Evolutionary conservation across 2,329 filamentous ascomycete species (phyloP), one percentile per base, ranked within the genome.

Genomic region (Fusarium sp.): DNA sequence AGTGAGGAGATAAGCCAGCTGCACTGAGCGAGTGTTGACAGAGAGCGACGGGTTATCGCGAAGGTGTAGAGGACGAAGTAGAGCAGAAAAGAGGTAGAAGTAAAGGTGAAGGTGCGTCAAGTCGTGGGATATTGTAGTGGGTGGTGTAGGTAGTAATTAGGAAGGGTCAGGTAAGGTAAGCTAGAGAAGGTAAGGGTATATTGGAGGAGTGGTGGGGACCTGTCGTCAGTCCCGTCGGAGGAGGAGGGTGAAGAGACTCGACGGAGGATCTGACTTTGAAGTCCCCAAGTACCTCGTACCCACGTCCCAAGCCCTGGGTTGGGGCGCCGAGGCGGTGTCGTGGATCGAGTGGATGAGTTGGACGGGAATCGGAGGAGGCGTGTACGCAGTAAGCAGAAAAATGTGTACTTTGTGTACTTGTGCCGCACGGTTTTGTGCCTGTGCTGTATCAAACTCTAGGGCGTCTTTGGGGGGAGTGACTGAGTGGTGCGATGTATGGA

Each of bases 281-380:
- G 51, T 58, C 51, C 37, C 49, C 38, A 69, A 57, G 69, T 71
- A 71, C 68, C 68, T 71, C 65, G 68, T 70, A 69, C 68, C 60
- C 64, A 69, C 54, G 68, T 72, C 61, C 67, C 67, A 72, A 72
- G 58, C 57, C 61, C 52, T 67, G 71, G 67, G 60, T 62, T 69
- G 67, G 71, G 71, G 69, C 69, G 67, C 69, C 62, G 71, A 72
- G 71, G 71, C 71, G 71, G 71, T 73, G 70, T 74, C 71, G 69
- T 72, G 71, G 71, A 74, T 74, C 71, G 62, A 74, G 69, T 64
- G 72, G 62, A 67, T 57, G 60, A 59, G 54, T 65, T 65, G 66
- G 42, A 64, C 61, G 67, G 59, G 71, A 49, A 46, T 57, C 58
- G 65, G 65, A 67, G 69, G 67, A 66, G 63, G 72, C 37, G 71